Percentiles rank a stretch among this genome's conserved stretches.
Conservation (phyloP, 148 eudicot genomes). For the Simmondsia chinensis region DNA sequence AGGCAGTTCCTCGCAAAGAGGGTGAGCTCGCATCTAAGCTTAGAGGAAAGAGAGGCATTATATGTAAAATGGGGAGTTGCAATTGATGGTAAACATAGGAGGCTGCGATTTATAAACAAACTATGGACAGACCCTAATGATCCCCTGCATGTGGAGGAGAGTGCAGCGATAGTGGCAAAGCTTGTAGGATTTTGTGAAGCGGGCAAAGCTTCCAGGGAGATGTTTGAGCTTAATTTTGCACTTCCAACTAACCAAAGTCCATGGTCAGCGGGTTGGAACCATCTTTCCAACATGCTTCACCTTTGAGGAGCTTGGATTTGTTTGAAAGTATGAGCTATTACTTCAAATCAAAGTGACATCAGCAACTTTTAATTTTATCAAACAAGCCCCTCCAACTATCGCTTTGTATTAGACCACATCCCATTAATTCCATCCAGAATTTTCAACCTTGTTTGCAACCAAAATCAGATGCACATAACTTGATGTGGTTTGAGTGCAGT, state of each 20-base stretch:
- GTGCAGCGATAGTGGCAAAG: constrained; percentile 84
- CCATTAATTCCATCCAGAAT: too few species aligned
- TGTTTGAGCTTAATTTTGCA: constrained; percentile 89
- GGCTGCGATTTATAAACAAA: constrained; percentile 64
- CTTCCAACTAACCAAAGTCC: constrained; percentile 66
- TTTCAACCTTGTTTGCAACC: too few species aligned
- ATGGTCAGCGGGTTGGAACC: constrained; percentile 82
- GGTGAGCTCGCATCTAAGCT: constrained; percentile 40
- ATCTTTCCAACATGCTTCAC: constrained; percentile 66
- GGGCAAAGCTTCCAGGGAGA: constrained; percentile 80
- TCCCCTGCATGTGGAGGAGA: constrained; percentile 55
- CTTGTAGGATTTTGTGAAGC: constrained; percentile 76
- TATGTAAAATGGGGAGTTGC: constrained; percentile 85
- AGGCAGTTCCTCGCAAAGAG: constrained; percentile 88
- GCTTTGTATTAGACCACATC: too few species aligned
- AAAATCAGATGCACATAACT: too few species aligned
- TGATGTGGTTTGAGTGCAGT: too few species aligned
- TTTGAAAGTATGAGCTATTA: constrained; percentile 18
- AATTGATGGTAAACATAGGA: constrained; percentile 76
- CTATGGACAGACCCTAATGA: constrained; percentile 79
- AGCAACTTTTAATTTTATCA: too few species aligned
- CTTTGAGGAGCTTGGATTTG: constrained; percentile 28
- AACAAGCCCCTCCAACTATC: too few species aligned
- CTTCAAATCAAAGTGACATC: too few species aligned
- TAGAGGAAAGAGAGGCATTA: constrained; percentile 59